phyloP scores from a whole-genome alignment of 352 stramenopile species.

The Globisporangium viniferum region DNA sequence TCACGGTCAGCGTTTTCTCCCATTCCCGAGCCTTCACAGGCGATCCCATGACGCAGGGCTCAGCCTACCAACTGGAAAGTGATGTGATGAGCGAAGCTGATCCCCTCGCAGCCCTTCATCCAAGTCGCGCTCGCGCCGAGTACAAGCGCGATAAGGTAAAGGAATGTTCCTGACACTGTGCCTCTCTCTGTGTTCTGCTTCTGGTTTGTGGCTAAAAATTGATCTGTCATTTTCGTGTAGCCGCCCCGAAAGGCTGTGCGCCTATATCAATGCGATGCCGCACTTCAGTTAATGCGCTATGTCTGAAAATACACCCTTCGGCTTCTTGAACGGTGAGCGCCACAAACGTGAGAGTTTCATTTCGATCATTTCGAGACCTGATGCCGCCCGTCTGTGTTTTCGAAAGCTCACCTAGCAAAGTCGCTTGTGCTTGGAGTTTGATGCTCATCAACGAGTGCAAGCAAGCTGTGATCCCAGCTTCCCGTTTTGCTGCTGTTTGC shows the following conservation, averaged over 20 bases:
- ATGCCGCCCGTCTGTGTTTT: not conserved
- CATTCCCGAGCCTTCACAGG: conserved; percentile 77
- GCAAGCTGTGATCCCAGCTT: not conserved
- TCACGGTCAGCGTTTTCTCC: conserved; percentile 81
- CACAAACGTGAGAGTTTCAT: conserved; percentile 9
- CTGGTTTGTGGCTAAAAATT: conserved; percentile 3
- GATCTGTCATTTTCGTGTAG: not conserved
- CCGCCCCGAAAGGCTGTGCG: not conserved
- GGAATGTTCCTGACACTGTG: not conserved
- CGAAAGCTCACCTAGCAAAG: not conserved
- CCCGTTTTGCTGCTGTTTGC: not conserved
- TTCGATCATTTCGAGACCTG: not conserved
- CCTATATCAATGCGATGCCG: not conserved
- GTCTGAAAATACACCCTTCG: conserved; percentile 1
- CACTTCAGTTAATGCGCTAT: not conserved
- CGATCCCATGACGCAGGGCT: conserved; percentile 40
- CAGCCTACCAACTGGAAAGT: conserved; percentile 3
- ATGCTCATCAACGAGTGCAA: not conserved
- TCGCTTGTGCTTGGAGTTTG: not conserved
- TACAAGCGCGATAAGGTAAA: not conserved
- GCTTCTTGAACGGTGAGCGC: not conserved
- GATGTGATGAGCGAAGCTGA: not conserved
- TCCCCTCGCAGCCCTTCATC: not conserved
- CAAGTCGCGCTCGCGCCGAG: not conserved
- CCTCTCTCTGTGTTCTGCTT: conserved; percentile 2